Evolutionary conservation across 352 stramenopile species (phyloP), one percentile per base, ranked within the genome.

Genomic region (Phytophthora parvispora): DNA sequence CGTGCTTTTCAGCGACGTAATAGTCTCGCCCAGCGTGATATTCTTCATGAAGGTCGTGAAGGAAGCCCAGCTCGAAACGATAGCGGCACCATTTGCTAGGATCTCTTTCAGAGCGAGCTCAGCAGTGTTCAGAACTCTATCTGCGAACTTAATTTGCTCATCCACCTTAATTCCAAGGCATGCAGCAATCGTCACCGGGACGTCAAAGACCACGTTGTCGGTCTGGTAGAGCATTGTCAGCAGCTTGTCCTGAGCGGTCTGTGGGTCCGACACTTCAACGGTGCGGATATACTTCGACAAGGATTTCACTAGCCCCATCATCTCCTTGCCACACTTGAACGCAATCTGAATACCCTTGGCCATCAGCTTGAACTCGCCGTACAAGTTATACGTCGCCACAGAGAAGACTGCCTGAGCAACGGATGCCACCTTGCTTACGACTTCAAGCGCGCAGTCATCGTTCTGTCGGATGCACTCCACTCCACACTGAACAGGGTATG

Each of bases 401-500:
- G 69, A 75, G n/a, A 81, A 40, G n/a, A 52, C 69, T 12, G 66
- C 49, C 43, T 77, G 65, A 6, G 38, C 74, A 6, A 79, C 69
- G 15, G 40, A 50, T 24, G 60, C 62, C 47, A 80, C 47, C 29
- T 84, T 81, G 36, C 32, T 78, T 8, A 84, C 36, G 9, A 86
- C 47, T 45, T 72, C 75, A 22, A 77, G 57, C 10, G 53, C 64
- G 32, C 78, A 86, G 55, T 84, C 69, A n/a, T 75, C 71, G 15
- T 78, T 84, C 56, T 86, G 78, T 9, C 75, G 72, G 22, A 86
- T 72, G 28, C 78, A 86, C 49, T 84, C 75, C 40, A 82, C 64
- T 51, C 75, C 78, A 59, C 78, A 86, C 38, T 75, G 31, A 0
- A 86, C 73, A 0, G 78, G 75, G 31, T 74, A 86, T 3, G 67